phyloP scores from a whole-genome alignment of 2,329 filamentous ascomycete species.

The Metarhizium sp. region DNA sequence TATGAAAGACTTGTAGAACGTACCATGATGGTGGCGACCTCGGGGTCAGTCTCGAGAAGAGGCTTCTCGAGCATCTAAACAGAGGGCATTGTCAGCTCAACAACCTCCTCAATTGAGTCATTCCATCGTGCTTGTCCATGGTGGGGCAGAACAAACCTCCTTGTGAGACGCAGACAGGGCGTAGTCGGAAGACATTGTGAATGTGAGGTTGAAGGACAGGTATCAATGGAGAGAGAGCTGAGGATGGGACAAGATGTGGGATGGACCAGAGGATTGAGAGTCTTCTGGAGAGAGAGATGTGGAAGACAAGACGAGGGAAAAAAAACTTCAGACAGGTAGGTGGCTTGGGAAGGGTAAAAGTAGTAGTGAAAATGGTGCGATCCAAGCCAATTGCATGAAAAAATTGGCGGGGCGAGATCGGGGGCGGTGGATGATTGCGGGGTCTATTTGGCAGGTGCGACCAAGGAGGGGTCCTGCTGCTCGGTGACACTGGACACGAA shows the following conservation, averaged over 20 bases:
- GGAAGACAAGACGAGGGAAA: neutral
- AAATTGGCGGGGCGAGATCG: too few species aligned
- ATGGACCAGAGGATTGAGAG: neutral
- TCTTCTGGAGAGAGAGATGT: neutral
- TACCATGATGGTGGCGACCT: slow-evolving; percentile 97
- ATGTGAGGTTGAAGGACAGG: slow-evolving; percentile 4
- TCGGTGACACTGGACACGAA: too few species aligned
- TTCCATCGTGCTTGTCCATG: slow-evolving; percentile 10
- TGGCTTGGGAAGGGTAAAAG: too few species aligned
- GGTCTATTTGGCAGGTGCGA: neutral
- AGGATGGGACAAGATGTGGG: neutral
- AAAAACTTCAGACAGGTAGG: neutral
- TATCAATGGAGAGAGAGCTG: neutral
- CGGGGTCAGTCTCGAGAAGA: slow-evolving; percentile 81
- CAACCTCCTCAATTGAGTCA: neutral
- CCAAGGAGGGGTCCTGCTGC: neutral
- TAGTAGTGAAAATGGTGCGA: too few species aligned
- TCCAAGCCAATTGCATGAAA: too few species aligned
- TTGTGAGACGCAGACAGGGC: slow-evolving; percentile 45
- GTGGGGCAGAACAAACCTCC: slow-evolving; percentile 31
- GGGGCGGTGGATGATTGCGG: too few species aligned
- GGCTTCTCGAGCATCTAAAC: slow-evolving; percentile 88
- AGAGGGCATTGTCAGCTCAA: slow-evolving; percentile 8
- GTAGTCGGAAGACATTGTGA: slow-evolving; percentile 37
- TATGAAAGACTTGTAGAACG: slow-evolving; percentile 17